Evolutionary conservation across 352 stramenopile genomes (phyloP).

Genomic region (Globisporangium solare): DNA sequence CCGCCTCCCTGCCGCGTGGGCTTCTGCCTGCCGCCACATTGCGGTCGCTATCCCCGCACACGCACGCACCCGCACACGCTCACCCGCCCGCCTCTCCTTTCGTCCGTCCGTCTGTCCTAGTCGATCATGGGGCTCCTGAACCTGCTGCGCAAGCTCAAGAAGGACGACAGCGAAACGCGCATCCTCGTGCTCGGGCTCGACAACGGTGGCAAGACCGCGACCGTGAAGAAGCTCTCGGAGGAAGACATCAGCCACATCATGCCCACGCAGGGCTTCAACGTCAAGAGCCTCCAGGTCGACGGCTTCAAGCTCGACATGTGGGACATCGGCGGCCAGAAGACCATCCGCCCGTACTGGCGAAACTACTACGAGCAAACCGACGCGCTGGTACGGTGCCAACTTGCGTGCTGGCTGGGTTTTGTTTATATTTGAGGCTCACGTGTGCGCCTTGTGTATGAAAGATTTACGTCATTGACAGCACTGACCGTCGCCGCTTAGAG

Average conservation of each 20-base stretch:
- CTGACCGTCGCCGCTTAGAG: constrained; percentile 89
- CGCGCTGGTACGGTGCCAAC: constrained; percentile 46
- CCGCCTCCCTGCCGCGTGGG: constrained; percentile 2
- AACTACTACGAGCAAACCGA: constrained; percentile 99
- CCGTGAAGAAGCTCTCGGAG: constrained; percentile 95
- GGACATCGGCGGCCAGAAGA: constrained; percentile 99
- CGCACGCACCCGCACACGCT: background rate
- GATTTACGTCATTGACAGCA: constrained; percentile 95
- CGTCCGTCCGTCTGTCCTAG: constrained; percentile 1
- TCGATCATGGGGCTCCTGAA: constrained; percentile 88
- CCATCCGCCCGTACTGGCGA: constrained; percentile 98
- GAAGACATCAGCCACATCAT: constrained; percentile 94
- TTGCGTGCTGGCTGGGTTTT: background rate
- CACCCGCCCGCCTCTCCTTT: background rate
- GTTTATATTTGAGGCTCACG: too few species aligned
- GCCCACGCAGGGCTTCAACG: constrained; percentile 95
- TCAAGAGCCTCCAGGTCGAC: constrained; percentile 94
- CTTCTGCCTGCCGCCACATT: too few species aligned
- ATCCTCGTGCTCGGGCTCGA: constrained; percentile 95
- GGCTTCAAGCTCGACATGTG: constrained; percentile 98
- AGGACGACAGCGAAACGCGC: constrained; percentile 90
- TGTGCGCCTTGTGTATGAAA: constrained; percentile 8
- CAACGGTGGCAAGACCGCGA: constrained; percentile 96
- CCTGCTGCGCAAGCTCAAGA: constrained; percentile 95
- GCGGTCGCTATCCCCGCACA: too few species aligned